These are phyloP conservation scores for Acanthamoeba triangularis DNA, from an alignment of 208 protist species.

Conservation along the genomic window DNA sequence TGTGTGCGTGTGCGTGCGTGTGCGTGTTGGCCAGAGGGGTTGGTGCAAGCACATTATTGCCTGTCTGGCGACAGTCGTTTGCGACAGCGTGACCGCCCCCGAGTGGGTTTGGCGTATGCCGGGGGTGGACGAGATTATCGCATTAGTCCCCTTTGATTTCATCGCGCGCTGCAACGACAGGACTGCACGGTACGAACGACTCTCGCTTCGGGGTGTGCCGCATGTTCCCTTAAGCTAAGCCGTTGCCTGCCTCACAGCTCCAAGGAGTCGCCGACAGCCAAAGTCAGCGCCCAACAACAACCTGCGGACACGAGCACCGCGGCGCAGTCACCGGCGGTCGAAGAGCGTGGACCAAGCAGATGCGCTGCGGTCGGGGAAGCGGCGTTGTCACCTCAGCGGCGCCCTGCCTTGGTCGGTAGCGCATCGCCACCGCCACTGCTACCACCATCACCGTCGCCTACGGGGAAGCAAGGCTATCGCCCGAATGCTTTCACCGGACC, in stretches of 20 bases:
- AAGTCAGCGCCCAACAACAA: no score
- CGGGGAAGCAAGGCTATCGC: background rate
- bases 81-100: background rate
- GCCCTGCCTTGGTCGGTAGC: no score
- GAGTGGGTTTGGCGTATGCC: background rate
- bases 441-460: background rate
- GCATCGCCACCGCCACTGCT: background rate
- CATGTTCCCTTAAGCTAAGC: no score
- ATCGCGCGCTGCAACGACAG: background rate
- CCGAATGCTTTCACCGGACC: background rate
- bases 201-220: no score
- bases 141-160: background rate
- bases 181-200: background rate
- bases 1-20: background rate
- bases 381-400: no score
- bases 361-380: no score
- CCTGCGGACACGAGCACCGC: no score
- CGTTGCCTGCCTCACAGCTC: no score
- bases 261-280: no score
- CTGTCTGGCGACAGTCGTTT: background rate
- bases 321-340: no score
- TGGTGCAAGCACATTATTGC: conserved; percentile 29
- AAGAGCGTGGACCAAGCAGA: no score
- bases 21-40: no score
- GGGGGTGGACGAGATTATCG: background rate